Percentiles rank a stretch among this genome's conserved stretches.
These are phyloP conservation scores for Phytophthora citricola DNA, from an alignment of 352 stramenopile species.

Conservation along the genomic window DNA sequence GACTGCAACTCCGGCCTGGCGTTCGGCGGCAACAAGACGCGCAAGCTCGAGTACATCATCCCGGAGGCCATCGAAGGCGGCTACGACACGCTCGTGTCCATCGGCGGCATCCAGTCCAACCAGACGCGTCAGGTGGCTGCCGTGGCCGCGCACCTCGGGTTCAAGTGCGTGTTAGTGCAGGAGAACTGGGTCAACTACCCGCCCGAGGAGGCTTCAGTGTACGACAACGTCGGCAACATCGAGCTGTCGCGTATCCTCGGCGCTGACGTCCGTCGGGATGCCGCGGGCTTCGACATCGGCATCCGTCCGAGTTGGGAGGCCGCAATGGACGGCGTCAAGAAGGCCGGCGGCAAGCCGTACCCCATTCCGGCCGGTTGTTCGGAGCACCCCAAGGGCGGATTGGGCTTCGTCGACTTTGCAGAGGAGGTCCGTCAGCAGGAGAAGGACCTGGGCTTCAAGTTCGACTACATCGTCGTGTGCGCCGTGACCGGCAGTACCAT, in stretches of 20 bases:
- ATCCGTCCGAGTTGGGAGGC: slow-evolving; percentile 44
- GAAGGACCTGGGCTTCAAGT: slow-evolving; percentile 45
- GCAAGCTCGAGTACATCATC: slow-evolving; percentile 50
- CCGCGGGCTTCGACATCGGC: slow-evolving; percentile 43
- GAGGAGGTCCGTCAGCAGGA: slow-evolving; percentile 43
- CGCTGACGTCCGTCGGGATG: slow-evolving; percentile 37
- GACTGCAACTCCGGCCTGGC: slow-evolving; percentile 46
- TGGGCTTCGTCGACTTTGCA: slow-evolving; percentile 45
- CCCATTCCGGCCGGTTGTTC: slow-evolving; percentile 44
- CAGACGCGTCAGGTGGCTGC: slow-evolving; percentile 44
- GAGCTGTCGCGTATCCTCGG: slow-evolving; percentile 43
- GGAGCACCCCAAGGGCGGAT: slow-evolving; percentile 40
- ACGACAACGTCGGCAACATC: slow-evolving; percentile 47
- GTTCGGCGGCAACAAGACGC: slow-evolving; percentile 47
- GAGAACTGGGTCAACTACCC: slow-evolving; percentile 52
- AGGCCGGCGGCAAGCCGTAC: slow-evolving; percentile 43
- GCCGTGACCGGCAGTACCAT: slow-evolving; percentile 48
- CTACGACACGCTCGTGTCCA: slow-evolving; percentile 47
- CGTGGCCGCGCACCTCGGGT: slow-evolving; percentile 40
- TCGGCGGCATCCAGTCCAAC: slow-evolving; percentile 47
- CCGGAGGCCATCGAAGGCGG: slow-evolving; percentile 43
- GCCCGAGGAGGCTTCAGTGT: slow-evolving; percentile 28
- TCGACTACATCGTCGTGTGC: slow-evolving; percentile 47
- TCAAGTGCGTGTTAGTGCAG: slow-evolving; percentile 47
- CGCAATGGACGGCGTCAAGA: slow-evolving; percentile 44